Conservation (phyloP, 2,329 filamentous ascomycete species). For the Colletotrichum sp. region DNA sequence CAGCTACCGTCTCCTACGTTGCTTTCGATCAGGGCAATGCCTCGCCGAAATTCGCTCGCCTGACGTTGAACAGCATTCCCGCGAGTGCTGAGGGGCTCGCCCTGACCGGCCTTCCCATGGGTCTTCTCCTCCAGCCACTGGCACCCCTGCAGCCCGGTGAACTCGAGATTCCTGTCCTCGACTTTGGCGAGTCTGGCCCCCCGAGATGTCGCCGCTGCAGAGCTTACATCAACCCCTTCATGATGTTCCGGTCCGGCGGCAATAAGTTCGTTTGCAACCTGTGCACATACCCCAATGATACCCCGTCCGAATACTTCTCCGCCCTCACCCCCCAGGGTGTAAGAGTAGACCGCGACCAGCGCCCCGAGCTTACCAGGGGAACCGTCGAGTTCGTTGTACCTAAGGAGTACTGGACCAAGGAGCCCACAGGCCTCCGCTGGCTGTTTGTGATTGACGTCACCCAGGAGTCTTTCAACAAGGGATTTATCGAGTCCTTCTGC, state of each 20-base stretch:
- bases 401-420: slow-evolving; percentile 98
- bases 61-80: slow-evolving; percentile 94
- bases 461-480: slow-evolving; percentile 88
- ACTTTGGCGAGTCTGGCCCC: slow-evolving; percentile 91
- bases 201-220: slow-evolving; percentile 92
- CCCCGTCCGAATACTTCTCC: slow-evolving; percentile 88
- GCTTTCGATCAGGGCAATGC: slow-evolving; percentile 97
- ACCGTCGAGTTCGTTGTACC: slow-evolving; percentile 97
- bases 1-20: slow-evolving; percentile 86
- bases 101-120: slow-evolving; percentile 83
- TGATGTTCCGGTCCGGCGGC: slow-evolving; percentile 93
- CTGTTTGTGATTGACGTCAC: slow-evolving; percentile 94
- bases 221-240: slow-evolving; percentile 98
- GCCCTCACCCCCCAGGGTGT: slow-evolving; percentile 87
- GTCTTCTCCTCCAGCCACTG: slow-evolving; percentile 86
- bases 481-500: slow-evolving; percentile 88
- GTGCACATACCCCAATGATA: slow-evolving; percentile 97
- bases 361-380: slow-evolving; percentile 87
- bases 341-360: slow-evolving; percentile 84
- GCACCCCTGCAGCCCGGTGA: slow-evolving; percentile 85
- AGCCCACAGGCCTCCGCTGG: slow-evolving; percentile 86
- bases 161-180: slow-evolving; percentile 84
- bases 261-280: slow-evolving; percentile 99
- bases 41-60: slow-evolving; percentile 89
- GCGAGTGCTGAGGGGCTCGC: slow-evolving; percentile 78